phyloP scores from a whole-genome alignment of 2,329 filamentous ascomycete species.

The Myriangium duriaei region DNA sequence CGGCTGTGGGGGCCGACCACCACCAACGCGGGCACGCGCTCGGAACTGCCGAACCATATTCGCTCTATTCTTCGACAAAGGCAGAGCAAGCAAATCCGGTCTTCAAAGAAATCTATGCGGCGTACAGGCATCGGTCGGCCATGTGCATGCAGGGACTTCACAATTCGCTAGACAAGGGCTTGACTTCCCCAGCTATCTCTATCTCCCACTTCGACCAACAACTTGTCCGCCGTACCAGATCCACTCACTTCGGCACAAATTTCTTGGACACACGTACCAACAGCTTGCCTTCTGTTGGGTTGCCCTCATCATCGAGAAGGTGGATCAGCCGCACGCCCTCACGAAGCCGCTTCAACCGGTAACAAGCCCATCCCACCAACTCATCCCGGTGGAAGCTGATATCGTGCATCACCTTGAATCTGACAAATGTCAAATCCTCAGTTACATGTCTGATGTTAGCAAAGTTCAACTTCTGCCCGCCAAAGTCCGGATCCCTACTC shows the following conservation, averaged over 20 bases:
- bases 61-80: too few species aligned
- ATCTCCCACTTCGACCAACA: too few species aligned
- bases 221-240: too few species aligned
- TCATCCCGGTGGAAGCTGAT: conserved; percentile 61
- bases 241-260: conserved; percentile 5
- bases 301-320: conserved; percentile 57
- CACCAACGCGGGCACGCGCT: too few species aligned
- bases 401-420: conserved; percentile 79
- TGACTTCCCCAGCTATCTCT: too few species aligned
- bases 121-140: too few species aligned
- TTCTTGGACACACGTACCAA: conserved; percentile 60
- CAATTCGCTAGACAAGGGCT: too few species aligned
- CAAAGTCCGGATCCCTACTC: conserved; percentile 33
- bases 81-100: too few species aligned
- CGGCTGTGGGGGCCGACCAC: too few species aligned
- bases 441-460: conserved; percentile 29
- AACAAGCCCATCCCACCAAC: conserved; percentile 77
- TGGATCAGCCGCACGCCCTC: conserved; percentile 67
- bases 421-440: conserved; percentile 38
- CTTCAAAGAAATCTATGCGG: too few species aligned
- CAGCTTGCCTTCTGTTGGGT: conserved; percentile 53
- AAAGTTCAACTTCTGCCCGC: conserved; percentile 33
- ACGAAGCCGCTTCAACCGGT: conserved; percentile 68
- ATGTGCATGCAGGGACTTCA: too few species aligned
- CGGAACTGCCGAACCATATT: too few species aligned